Conservation (phyloP, 208 protist species). For the Acanthamoeba royreba region DNA sequence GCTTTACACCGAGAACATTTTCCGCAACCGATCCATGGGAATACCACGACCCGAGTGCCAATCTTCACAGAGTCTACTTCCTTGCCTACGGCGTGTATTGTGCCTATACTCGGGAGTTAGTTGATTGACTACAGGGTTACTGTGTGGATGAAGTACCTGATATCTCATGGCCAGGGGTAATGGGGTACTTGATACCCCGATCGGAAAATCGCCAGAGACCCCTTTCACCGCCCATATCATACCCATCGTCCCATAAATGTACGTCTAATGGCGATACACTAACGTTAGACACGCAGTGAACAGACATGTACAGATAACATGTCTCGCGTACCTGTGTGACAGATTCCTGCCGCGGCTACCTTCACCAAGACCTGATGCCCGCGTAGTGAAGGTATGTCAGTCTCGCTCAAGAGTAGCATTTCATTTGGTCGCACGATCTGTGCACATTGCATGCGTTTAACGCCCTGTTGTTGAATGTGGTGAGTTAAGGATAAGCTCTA, state of each 20-base stretch:
- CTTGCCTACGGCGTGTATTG: background rate
- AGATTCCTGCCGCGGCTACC: background rate
- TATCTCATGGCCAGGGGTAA: background rate
- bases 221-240: background rate
- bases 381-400: background rate
- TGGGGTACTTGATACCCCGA: background rate
- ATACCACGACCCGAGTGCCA: background rate
- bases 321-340: slow-evolving; percentile 38
- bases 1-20: background rate
- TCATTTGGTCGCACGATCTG: background rate
- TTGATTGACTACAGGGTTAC: background rate
- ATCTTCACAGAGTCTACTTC: background rate
- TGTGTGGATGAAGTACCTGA: too few relatives aligned
- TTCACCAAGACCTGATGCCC: background rate
- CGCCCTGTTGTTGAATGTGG: background rate
- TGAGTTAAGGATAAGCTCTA: background rate
- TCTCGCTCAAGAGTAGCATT: background rate
- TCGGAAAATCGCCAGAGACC: background rate
- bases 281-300: background rate
- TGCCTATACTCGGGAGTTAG: background rate
- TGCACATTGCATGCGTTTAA: background rate
- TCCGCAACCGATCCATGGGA: slow-evolving; percentile 20
- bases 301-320: background rate
- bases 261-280: too few relatives aligned
- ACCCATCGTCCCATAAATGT: slow-evolving; percentile 34